Evolutionary conservation across 2,329 filamentous ascomycete genomes (phyloP).

Genomic region (Corinectria fuckeliana): DNA sequence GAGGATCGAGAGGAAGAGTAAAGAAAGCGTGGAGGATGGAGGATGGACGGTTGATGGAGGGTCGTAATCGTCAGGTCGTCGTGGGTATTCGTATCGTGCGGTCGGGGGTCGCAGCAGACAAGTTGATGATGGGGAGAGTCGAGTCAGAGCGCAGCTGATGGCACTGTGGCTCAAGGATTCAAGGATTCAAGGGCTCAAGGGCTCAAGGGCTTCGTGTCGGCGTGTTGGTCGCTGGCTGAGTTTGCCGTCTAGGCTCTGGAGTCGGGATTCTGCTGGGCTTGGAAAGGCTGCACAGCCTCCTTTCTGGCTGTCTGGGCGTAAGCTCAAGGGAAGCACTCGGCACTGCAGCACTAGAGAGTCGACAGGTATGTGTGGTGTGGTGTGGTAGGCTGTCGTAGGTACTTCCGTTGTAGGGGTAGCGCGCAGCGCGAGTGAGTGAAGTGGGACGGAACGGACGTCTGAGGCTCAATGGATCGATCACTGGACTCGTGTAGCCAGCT

Average conservation of each 20-base stretch:
- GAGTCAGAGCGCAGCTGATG: constrained; percentile 2
- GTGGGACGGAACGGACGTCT: constrained; percentile 34
- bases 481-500: constrained; percentile 36
- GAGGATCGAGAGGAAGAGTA: neutral
- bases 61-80: neutral
- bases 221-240: constrained; percentile 13
- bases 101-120: neutral
- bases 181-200: neutral
- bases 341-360: neutral
- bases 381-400: neutral
- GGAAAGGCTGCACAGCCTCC: constrained; percentile 26
- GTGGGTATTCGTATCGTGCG: neutral
- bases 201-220: neutral
- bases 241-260: constrained; percentile 15
- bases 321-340: constrained; percentile 13
- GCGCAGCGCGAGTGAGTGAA: constrained; percentile 32
- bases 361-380: neutral
- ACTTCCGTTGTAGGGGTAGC: constrained; percentile 11
- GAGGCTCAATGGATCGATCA: constrained; percentile 37
- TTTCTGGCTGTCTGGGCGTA: constrained; percentile 19
- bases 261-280: constrained; percentile 1
- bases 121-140: no score
- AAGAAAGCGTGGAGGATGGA: neutral
- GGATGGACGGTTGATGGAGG: neutral
- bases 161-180: neutral